Evolutionary conservation across 169 alveolate genomes (phyloP), one percentile per base, ranked within the genome.

Genomic region (Cryptosporidium sp.): DNA sequence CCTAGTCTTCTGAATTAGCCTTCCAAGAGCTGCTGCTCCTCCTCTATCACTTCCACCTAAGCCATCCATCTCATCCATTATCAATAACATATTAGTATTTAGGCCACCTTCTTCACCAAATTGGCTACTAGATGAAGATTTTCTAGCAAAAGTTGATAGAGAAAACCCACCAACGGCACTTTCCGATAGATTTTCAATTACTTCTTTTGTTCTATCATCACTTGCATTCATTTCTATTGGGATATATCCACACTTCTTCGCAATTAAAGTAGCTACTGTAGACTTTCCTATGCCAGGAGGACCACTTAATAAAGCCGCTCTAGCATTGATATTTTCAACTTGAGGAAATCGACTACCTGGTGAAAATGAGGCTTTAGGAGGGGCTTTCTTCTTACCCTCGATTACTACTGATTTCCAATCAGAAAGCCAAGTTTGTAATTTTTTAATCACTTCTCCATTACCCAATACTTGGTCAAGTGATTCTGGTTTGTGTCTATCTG

Each of bases 241-340:
- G 87, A 96, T 93, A 91, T 95, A 97, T 10, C 98, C 98, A 67
- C 96, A 94, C 69, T 91, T 73, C 67, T 92, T 94, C 1, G 99
- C 97, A 1, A 97, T 95, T 26, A 98, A 91, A 91, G 97, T 93
- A 1, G 98, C 99, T 1, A 98, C 93, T 3, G 99, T 95, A 33
- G 99, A 97, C 95, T 98, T 98, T 14, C 99, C 99, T 37, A 98
- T 96, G 21, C 99, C 99, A 14, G 99, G 99, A 12, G 99, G 99
- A 1, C 99, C 99, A 26, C 98, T 94, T 33, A 98, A 93, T 69
- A 98, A 93, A 6, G 96, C 98, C 1, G 99, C 99, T 18, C 92
- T 65, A 10, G 99, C 98, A 91, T 96, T 97, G 6, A 95, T 33
- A 84, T 96, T 96, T 72, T 85, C 92, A 14, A 70, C 70, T 70